Base-by-base conservation (phyloP, 805 yeast genomes). In the Pichia scutulata region DNA sequence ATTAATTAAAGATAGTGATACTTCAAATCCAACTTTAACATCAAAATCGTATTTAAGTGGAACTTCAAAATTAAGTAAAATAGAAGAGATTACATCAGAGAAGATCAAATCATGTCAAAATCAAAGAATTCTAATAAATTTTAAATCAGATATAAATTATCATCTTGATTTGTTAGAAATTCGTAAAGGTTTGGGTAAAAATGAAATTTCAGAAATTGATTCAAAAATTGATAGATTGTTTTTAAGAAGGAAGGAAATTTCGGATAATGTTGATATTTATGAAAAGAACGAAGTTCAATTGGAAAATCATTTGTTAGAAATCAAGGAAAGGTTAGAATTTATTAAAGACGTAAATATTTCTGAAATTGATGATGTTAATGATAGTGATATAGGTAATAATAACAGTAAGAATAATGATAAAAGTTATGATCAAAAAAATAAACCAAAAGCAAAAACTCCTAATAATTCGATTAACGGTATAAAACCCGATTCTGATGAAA, bases 191-290 rank as follows among this genome's bases (percentile, higher is more conserved):
- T 63, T 83, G 39, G 80, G 87, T 0, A 74, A 86, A 1, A 72
- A 71, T 57, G 90, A 85, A 59, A 80, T 85, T 30, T 66, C 70
- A 46, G 90, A 82, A 49, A 70, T 85, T 36, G 92, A 85, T 61
- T 61, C 60, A 37, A 75, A 80, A 56, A 75, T 85, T 39, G 70
- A 73, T 42, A 73, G 72, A 56, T 60, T 84, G 41, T 76, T 78
- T 50, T 55, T 65, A 19, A 69, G 74, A 68, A 70, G 90, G 45
- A 71, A 74, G 49, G 57, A 73, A 14, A 77, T 81, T 28, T 80
- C 83, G 58, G 78, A 80, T 52, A 69, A 78, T 56, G 77, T 85
- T 41, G 82, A 83, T 2, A 67, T 67, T 28, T 72, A 81, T 49
- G 92, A 85, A 62, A 76, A 76, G 53, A 76, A 79, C 56, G 86